phyloP scores from a whole-genome alignment of 1,139 yeast genomes.

The Maudiozyma humilis region DNA sequence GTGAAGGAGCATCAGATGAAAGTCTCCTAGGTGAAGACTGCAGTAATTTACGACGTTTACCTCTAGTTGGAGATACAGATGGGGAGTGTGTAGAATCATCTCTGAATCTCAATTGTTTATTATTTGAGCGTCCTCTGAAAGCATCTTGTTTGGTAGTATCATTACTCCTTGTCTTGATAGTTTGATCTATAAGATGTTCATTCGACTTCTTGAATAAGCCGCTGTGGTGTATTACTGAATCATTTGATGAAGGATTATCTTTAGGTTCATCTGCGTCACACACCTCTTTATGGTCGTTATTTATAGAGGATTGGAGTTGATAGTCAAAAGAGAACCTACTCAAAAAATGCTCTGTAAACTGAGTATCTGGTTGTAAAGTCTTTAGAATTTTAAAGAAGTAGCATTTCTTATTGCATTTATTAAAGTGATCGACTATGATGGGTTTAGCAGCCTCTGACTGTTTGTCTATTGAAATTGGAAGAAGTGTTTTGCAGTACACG shows the following conservation, averaged over 20 bases:
- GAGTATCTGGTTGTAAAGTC: not conserved
- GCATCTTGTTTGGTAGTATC: too few species aligned
- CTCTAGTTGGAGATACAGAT: not conserved
- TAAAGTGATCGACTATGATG: slow-evolving; percentile 17
- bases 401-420: slow-evolving; percentile 19
- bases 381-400: slow-evolving; percentile 16
- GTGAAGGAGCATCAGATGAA: slow-evolving; percentile 11
- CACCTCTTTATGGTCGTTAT: not conserved
- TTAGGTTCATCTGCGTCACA: not conserved
- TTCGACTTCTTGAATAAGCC: not conserved
- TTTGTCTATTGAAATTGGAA: not conserved
- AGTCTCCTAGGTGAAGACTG: slow-evolving; percentile 14
- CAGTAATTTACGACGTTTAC: slow-evolving; percentile 13
- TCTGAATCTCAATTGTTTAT: not conserved
- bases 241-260: not conserved
- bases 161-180: not conserved
- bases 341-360: slow-evolving; percentile 1
- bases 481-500: slow-evolving; percentile 18
- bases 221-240: slow-evolving; percentile 6
- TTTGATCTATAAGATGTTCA: not conserved
- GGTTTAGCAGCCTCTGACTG: not conserved
- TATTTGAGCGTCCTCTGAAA: too few species aligned
- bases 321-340: slow-evolving; percentile 3
- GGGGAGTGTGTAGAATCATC: not conserved
- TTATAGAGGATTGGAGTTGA: not conserved